Conservation (phyloP, 805 yeast species). For the Ogataea henricii region DNA sequence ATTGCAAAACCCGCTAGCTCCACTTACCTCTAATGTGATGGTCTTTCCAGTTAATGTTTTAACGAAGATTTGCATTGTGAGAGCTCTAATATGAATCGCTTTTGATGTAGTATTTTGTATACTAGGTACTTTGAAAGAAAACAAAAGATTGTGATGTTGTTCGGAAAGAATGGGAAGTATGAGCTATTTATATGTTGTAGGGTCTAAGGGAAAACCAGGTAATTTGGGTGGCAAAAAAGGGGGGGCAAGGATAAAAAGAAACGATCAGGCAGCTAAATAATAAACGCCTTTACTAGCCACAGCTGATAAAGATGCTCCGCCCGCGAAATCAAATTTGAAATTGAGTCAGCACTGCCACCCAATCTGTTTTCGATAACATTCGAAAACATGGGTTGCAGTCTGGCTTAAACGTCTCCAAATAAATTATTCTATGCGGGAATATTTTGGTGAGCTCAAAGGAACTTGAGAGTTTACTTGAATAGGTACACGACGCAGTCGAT, state of each 20-base stretch:
- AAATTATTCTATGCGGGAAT: neutral
- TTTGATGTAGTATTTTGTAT: neutral
- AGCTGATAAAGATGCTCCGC: slow-evolving; percentile 12
- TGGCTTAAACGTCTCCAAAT: neutral
- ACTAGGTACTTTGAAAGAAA: too few species aligned
- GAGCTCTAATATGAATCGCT: neutral
- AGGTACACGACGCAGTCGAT: neutral
- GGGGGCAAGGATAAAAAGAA: slow-evolving; percentile 19
- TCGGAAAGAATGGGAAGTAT: slow-evolving; percentile 10
- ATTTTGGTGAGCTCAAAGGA: neutral
- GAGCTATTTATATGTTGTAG: slow-evolving; percentile 23
- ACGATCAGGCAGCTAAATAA: slow-evolving; percentile 2
- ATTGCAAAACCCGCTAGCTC: neutral
- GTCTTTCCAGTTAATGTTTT: slow-evolving; percentile 87
- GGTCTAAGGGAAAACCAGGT: slow-evolving; percentile 11
- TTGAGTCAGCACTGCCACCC: slow-evolving; percentile 5
- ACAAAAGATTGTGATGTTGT: neutral
- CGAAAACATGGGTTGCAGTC: slow-evolving; percentile 3
- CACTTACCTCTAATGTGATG: slow-evolving; percentile 76
- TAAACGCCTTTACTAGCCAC: slow-evolving; percentile 14
- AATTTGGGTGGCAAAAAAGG: slow-evolving; percentile 31
- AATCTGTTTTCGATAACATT: slow-evolving; percentile 6
- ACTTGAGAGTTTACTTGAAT: too few species aligned
- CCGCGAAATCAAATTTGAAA: neutral
- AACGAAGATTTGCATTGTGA: slow-evolving; percentile 65